phyloP scores from a whole-genome alignment of 1,139 yeast species.

The Groenewaldozyma sp. region DNA sequence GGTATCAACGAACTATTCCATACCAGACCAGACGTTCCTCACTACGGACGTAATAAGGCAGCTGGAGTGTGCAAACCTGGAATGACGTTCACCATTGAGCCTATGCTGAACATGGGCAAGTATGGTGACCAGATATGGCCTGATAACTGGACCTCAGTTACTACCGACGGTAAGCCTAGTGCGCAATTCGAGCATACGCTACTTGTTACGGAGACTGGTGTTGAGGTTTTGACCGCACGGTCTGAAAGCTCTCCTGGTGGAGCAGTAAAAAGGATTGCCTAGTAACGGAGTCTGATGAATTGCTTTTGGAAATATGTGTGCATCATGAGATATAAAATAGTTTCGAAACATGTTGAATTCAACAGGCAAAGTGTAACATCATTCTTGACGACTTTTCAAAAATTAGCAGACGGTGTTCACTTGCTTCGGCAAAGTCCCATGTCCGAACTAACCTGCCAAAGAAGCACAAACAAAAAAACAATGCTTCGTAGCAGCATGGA shows the following conservation, averaged over 20 bases:
- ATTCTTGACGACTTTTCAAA: too few species aligned
- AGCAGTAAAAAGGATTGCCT: conserved; percentile 56
- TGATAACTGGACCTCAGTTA: conserved; percentile 93
- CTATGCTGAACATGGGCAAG: conserved; percentile 90
- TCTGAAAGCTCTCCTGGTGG: conserved; percentile 81
- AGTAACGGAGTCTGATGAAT: too few species aligned
- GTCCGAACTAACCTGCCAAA: too few species aligned
- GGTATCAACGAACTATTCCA: conserved; percentile 87
- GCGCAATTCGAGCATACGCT: conserved; percentile 95
- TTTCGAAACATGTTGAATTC: too few species aligned
- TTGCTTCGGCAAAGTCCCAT: too few species aligned
- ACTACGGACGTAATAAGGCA: conserved; percentile 85
- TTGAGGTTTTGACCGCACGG: conserved; percentile 83
- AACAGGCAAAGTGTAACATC: too few species aligned
- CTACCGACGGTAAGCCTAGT: conserved; percentile 77
- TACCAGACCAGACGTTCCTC: conserved; percentile 89
- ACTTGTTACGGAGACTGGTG: conserved; percentile 87
- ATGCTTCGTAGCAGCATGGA: too few species aligned
- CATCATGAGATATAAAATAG: too few species aligned
- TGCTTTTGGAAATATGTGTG: too few species aligned
- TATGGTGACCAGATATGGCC: conserved; percentile 88
- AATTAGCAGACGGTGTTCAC: too few species aligned
- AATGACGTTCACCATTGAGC: conserved; percentile 95
- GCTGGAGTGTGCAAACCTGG: conserved; percentile 94
- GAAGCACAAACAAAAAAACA: too few species aligned